A percentile compares a stretch with the other conserved stretches of the same genome.
These are phyloP conservation scores for Lodderomyces orthopsilosis DNA, from an alignment of 1,139 yeast species.

Conservation along the genomic window DNA sequence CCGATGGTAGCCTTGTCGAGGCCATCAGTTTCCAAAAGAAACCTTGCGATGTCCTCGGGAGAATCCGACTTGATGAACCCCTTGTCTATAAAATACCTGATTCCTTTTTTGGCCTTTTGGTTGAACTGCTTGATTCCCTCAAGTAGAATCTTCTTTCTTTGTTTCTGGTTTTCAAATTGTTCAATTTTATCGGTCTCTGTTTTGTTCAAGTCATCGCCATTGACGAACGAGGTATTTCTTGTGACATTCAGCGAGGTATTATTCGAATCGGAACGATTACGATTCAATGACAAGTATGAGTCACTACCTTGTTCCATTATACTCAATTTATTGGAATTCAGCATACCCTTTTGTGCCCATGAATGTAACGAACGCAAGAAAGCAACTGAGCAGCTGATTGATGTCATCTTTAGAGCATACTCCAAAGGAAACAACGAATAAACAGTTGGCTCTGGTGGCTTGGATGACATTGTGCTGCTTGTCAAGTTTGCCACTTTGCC, in stretches of 20 bases:
- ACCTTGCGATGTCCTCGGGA: constrained; percentile 70
- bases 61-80: constrained; percentile 61
- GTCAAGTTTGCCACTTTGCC: constrained; percentile 73
- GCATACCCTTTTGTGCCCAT: constrained; percentile 81
- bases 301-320: constrained; percentile 13
- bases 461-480: constrained; percentile 60
- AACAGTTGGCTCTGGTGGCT: constrained; percentile 61
- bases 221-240: constrained; percentile 34
- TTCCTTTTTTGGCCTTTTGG: constrained; percentile 79
- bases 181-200: constrained; percentile 61
- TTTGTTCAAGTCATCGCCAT: constrained; percentile 28
- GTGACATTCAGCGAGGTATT: constrained; percentile 24
- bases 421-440: constrained; percentile 64
- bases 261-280: constrained; percentile 44
- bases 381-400: constrained; percentile 79
- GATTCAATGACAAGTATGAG: constrained; percentile 21
- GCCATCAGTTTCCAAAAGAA: constrained; percentile 74
- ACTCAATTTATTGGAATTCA: background rate
- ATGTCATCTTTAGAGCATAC: constrained; percentile 77
- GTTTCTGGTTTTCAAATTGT: constrained; percentile 83
- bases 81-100: constrained; percentile 56
- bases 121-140: constrained; percentile 82
- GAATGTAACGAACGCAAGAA: constrained; percentile 76
- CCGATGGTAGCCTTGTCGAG: constrained; percentile 85
- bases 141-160: constrained; percentile 74